Base-by-base conservation (phyloP, 345 rosid genomes). In the Aquilaria malaccensis region DNA sequence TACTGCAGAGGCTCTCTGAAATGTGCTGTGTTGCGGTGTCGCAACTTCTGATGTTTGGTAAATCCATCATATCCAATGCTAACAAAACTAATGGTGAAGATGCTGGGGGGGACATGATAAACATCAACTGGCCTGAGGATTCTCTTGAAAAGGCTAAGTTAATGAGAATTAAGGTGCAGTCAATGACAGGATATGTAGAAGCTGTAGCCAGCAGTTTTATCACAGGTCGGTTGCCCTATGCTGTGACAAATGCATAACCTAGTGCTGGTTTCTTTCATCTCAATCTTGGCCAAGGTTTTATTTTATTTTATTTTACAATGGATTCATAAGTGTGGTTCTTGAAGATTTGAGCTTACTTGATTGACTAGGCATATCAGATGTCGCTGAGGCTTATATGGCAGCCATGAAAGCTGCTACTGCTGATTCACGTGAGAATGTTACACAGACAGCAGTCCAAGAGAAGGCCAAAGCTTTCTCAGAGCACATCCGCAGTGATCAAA, bases 121-220 rank as follows among this genome's bases (percentile, higher is more conserved):
- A 80, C 58, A 78, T 90, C 55, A 82, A 85, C 61, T 94, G 99
- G 97, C 96, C 99, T 41, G 91, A 84, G 73, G 96, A 90, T 77
- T 83, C 96, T 49, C 66, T 83, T 56, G 97, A 83, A 30, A 94
- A 85, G 73, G 96, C 97, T 72, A 91, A 86, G 75, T 69, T 91
- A 61, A 82, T 91, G 63, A 84, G 82, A 72, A 50, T 66, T 52
- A 88, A 80, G 74, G 89, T 95, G 37, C 86, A 82, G 62, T 75
- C 81, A 29, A 82, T 91, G 93, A 77, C 80, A 22, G 91, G 76
- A 77, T 82, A 82, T 33, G 69, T 82, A 13, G 93, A 88, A 80
- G 88, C 91, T 11, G 85, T 91, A 61, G 82, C 91, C 41, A 77
- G 79, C 74, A 83, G 97, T 74, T 94, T 94, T 62, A 77, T 88